A percentile compares a stretch with the other conserved stretches of the same genome.
Conservation (phyloP, 495 filamentous ascomycete genomes). For the Xylaria grammica region DNA sequence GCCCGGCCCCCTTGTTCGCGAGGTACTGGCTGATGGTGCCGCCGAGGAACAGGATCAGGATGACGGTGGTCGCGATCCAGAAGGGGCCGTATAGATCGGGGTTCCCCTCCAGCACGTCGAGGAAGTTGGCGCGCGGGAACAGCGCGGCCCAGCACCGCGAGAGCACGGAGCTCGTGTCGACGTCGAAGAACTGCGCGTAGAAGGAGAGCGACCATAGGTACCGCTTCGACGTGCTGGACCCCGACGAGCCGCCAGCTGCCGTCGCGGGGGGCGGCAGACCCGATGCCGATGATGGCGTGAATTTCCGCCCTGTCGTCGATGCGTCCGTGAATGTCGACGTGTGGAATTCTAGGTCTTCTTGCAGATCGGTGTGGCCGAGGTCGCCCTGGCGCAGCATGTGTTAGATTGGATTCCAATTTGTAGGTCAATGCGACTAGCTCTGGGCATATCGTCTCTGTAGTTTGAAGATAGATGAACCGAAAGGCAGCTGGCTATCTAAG, state of each 20-base stretch:
- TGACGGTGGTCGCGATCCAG: conserved; percentile 98
- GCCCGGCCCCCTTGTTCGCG: conserved; percentile 46
- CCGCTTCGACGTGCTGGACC: conserved; percentile 69
- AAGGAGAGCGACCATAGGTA: conserved; percentile 91
- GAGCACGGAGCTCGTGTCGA: conserved; percentile 88
- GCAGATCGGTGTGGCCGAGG: conserved; percentile 95
- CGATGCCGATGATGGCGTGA: conserved; percentile 49
- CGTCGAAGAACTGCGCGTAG: conserved; percentile 97
- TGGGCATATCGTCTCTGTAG: background rate
- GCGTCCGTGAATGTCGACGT: conserved; percentile 68
- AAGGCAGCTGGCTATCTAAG: background rate
- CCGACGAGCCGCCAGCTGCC: conserved; percentile 45
- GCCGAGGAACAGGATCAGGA: conserved; percentile 92
- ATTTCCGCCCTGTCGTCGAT: conserved; percentile 58
- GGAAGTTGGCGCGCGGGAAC: conserved; percentile 89
- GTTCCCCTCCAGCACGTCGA: conserved; percentile 96
- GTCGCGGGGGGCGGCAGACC: conserved; percentile 69
- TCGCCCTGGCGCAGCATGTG: conserved; percentile 69
- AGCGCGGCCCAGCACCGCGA: conserved; percentile 81
- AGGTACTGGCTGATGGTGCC: conserved; percentile 94
- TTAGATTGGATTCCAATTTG: conserved; percentile 9
- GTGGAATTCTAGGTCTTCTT: conserved; percentile 99
- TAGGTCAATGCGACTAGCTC: background rate
- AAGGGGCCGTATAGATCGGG: conserved; percentile 94
- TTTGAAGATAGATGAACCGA: background rate